Evolutionary conservation across 192 early-diverging fungal genomes (phyloP).

Genomic region (Entomortierella parvispora): DNA sequence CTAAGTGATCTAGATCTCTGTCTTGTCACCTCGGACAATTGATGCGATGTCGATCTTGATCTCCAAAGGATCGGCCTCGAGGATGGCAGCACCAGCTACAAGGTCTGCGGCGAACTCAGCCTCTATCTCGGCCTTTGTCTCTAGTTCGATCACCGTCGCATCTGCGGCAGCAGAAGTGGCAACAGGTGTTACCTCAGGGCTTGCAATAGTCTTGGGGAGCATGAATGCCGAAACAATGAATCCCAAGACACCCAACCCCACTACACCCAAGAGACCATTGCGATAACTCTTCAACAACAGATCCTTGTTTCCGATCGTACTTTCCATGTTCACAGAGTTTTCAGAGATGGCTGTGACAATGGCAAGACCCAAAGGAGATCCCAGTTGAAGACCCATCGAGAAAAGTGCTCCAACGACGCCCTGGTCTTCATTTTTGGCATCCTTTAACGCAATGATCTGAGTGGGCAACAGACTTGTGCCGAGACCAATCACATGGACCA

Average conservation of each 20-base stretch:
- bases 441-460: slow-evolving; percentile 46
- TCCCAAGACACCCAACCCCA: slow-evolving; percentile 31
- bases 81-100: no score
- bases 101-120: not conserved
- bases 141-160: not conserved
- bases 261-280: slow-evolving; percentile 35
- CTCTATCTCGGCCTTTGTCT: not conserved
- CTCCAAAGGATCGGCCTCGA: no score
- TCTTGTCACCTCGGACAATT: no score
- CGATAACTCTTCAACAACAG: slow-evolving; percentile 44
- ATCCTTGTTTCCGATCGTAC: not conserved
- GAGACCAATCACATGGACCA: slow-evolving; percentile 41
- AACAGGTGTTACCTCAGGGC: not conserved
- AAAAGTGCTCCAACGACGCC: slow-evolving; percentile 50
- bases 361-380: slow-evolving; percentile 41
- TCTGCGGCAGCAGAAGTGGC: not conserved
- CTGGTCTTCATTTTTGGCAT: slow-evolving; percentile 45
- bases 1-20: no score
- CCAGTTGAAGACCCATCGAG: slow-evolving; percentile 47
- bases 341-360: slow-evolving; percentile 49
- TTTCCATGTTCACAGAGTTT: slow-evolving; percentile 22
- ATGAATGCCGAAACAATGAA: slow-evolving; percentile 15
- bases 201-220: slow-evolving; percentile 20
- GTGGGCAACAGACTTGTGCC: slow-evolving; percentile 28
- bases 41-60: no score